phyloP scores from a whole-genome alignment of 1,284 basidiomycete species.

The Puccinia hordei region DNA sequence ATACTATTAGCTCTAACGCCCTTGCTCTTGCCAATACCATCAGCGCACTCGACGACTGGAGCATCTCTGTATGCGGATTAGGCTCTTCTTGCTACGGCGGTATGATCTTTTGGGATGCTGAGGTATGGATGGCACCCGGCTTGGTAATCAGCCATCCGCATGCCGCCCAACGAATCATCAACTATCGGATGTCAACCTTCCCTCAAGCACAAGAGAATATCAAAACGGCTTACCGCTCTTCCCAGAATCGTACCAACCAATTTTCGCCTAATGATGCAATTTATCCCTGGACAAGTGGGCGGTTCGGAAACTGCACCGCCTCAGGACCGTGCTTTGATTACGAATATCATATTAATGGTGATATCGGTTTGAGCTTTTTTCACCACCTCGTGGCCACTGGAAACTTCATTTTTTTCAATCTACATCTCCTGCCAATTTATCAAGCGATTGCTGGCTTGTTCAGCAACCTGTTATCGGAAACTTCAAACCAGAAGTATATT shows the following conservation, averaged over 20 bases:
- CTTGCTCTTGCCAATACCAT: slow-evolving; percentile 56
- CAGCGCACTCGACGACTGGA: slow-evolving; percentile 22
- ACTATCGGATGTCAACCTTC: slow-evolving; percentile 54
- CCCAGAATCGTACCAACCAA: slow-evolving; percentile 45
- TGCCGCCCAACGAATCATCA: slow-evolving; percentile 55
- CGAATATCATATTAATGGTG: slow-evolving; percentile 57
- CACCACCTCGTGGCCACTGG: slow-evolving; percentile 55
- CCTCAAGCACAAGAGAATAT: slow-evolving; percentile 50
- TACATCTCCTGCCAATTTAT: slow-evolving; percentile 55
- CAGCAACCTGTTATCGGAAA: slow-evolving; percentile 53
- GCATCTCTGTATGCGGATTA: slow-evolving; percentile 17
- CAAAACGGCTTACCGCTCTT: slow-evolving; percentile 49
- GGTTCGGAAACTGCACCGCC: slow-evolving; percentile 54
- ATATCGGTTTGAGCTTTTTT: slow-evolving; percentile 54
- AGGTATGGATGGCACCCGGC: slow-evolving; percentile 55
- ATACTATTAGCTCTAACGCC: slow-evolving; percentile 55
- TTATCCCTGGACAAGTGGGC: slow-evolving; percentile 55
- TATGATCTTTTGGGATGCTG: slow-evolving; percentile 55
- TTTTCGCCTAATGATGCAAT: slow-evolving; percentile 52
- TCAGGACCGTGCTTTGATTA: slow-evolving; percentile 52
- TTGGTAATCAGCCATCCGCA: slow-evolving; percentile 54
- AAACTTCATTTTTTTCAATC: slow-evolving; percentile 54
- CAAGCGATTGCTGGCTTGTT: slow-evolving; percentile 53
- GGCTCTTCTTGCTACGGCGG: slow-evolving; percentile 52
- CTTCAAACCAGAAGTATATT: slow-evolving; percentile 53